Evolutionary conservation across 169 alveolate species (phyloP), one percentile per base, ranked within the genome.

Genomic region (Eimeria maxima): DNA sequence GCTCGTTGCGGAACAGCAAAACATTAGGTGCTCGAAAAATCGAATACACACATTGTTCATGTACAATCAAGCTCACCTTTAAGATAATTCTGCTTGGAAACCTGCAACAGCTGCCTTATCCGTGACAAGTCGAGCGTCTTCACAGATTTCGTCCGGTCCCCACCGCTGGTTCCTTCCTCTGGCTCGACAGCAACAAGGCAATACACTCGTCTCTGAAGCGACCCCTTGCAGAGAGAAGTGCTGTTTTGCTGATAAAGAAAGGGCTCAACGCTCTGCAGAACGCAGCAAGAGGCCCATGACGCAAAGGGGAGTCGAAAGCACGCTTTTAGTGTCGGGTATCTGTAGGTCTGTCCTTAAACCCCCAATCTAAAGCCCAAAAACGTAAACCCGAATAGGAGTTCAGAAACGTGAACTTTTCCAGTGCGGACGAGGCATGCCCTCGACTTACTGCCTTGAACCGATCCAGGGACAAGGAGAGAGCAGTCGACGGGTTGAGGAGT

Each of bases 161-260:
- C 92, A 42, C 33, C 92, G 33, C 57, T 29, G 10, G 20, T 18
- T 24, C 50, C 92, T 16, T 84, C 92, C 16, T 45, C 92, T 22
- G 89, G 63, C 27, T 90, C 95, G 24, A 90, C 69, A n/a, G 65
- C 89, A 16, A 90, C 95, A 22, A 90, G 90, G 53, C 90, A 71
- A 53, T 47, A 90, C 24, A 90, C 89, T 53, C 90, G 95, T 14
- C 86, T 67, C 76, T 90, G 90, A 50, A 76, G 81, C 11, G 95
- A 71, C 67, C 95, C 90, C 20, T 63, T 53, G 81, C 95, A 90
- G 50, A 90, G 78, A n/a, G 53, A 44, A 1, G 95, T 69, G 33
- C 90, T 80, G 33, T 90, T 90, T 74, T 90, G 95, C 81, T 90
- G 95, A 55, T 74, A 90, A 33, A 90, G 88, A 24, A 71, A 55